These are phyloP conservation scores for Beta corolliflora DNA, from an alignment of 179 eudicot species.

Conservation along the genomic window DNA sequence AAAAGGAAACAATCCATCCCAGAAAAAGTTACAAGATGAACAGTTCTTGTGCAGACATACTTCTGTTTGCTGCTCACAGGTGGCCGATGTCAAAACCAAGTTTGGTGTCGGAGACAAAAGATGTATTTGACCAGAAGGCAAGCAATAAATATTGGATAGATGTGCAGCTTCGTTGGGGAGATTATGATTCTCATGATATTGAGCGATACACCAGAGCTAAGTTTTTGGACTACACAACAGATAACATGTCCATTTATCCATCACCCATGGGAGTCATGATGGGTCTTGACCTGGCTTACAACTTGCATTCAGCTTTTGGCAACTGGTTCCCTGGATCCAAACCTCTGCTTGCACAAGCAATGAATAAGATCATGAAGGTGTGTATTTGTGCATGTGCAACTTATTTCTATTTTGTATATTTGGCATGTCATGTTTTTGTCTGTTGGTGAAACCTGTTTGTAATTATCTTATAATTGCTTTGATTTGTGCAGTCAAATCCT, in stretches of 20 bases:
- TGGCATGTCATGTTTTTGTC: not conserved
- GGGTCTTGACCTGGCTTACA: conserved; percentile 94
- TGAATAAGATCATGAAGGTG: conserved; percentile 99
- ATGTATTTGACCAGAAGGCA: conserved; percentile 98
- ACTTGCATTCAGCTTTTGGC: conserved; percentile 99
- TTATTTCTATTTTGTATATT: not conserved
- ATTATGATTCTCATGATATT: conserved; percentile 97
- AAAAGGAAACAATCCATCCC: conserved; percentile 99
- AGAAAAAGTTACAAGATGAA: conserved; percentile 99
- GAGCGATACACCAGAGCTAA: conserved; percentile 98
- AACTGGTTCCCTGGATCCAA: conserved; percentile 99
- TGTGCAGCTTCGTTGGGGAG: conserved; percentile 99
- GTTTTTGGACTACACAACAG: conserved; percentile 99
- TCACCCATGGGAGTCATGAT: conserved; percentile 99
- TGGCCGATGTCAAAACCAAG: conserved; percentile 99
- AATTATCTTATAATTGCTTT: conserved; percentile 3
- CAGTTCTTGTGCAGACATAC: conserved; percentile 96
- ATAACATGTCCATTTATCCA: conserved; percentile 99
- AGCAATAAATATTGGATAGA: conserved; percentile 99
- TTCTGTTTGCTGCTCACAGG: conserved; percentile 98
- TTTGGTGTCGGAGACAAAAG: conserved; percentile 95
- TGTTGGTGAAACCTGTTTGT: not conserved
- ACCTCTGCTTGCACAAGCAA: conserved; percentile 94
- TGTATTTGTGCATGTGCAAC: not conserved
- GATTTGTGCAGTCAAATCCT: conserved; percentile 85